phyloP scores from a whole-genome alignment of 805 yeast genomes.

The Wickerhamiella brachini region DNA sequence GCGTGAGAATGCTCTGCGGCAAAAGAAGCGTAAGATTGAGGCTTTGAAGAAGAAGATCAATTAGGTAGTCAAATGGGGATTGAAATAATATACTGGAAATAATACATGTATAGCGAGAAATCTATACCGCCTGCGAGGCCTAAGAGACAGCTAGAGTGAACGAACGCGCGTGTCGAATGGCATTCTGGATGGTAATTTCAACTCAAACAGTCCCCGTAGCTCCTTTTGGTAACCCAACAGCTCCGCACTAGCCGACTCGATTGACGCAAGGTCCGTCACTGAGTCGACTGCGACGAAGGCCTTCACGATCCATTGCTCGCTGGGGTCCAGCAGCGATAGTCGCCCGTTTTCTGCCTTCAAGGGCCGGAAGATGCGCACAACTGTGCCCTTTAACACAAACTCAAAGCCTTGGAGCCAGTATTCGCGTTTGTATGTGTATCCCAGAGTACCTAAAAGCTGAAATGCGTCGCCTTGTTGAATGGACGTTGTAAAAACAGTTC shows the following conservation, averaged over 20 bases:
- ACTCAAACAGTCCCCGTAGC: conserved; percentile 50
- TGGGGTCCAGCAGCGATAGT: conserved; percentile 17
- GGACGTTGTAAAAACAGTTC: conserved; percentile 47
- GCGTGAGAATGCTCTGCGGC: conserved; percentile 57
- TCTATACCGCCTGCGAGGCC: no score
- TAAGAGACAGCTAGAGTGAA: background rate
- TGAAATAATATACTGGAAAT: background rate
- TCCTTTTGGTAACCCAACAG: conserved; percentile 50
- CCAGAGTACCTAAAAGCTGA: conserved; percentile 43
- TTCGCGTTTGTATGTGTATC: conserved; percentile 51
- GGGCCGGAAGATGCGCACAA: conserved; percentile 38
- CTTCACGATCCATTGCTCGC: conserved; percentile 31
- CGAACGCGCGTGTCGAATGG: conserved; percentile 65
- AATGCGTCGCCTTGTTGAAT: conserved; percentile 26
- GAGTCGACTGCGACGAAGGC: conserved; percentile 58
- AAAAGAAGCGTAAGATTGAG: conserved; percentile 39
- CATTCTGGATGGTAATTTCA: conserved; percentile 65
- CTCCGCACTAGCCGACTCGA: conserved; percentile 50
- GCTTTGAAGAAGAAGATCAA: conserved; percentile 11
- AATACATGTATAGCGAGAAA: no score
- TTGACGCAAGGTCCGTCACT: conserved; percentile 60
- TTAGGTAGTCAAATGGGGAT: no score
- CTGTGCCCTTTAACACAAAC: conserved; percentile 46
- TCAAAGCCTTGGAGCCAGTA: conserved; percentile 49
- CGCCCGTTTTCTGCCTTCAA: conserved; percentile 20